phyloP scores from a whole-genome alignment of 2,329 filamentous ascomycete species.

The Pseudogymnoascus sp. region DNA sequence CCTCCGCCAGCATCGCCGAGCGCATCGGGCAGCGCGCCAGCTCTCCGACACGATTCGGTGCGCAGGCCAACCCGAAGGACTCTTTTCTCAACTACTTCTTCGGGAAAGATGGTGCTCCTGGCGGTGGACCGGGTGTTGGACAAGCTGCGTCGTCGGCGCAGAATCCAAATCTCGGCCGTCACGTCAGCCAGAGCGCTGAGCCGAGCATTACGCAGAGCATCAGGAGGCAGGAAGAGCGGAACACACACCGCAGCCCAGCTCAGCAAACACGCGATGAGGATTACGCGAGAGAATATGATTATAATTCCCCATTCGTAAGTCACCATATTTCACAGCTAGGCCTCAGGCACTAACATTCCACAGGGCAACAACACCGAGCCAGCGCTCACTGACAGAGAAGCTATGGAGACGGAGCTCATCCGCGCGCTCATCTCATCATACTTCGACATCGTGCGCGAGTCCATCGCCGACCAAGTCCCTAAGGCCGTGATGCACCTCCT shows the following conservation, averaged over 20 bases:
- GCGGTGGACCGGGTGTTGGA: constrained; percentile 30
- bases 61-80: constrained; percentile 60
- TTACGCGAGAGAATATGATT: constrained; percentile 32
- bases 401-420: constrained; percentile 95
- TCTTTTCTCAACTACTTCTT: constrained; percentile 99
- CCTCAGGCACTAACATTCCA: constrained; percentile 16
- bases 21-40: constrained; percentile 53
- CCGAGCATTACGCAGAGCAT: constrained; percentile 78
- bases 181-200: constrained; percentile 71
- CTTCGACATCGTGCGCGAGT: constrained; percentile 97
- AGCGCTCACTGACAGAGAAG: constrained; percentile 87
- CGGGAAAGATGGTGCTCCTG: constrained; percentile 71
- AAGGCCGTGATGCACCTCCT: constrained; percentile 98
- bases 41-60: constrained; percentile 54
- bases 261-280: constrained; percentile 40
- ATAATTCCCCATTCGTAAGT: constrained; percentile 40
- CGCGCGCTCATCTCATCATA: constrained; percentile 94
- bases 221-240: constrained; percentile 53
- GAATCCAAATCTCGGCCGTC: constrained; percentile 42
- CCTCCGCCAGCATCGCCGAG: constrained; percentile 46
- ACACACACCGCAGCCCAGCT: constrained; percentile 33
- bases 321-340: constrained; percentile 2
- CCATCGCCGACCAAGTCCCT: constrained; percentile 96
- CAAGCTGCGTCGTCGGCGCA: constrained; percentile 27
- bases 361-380: constrained; percentile 62